A percentile compares a stretch with the other conserved stretches of the same genome.
phyloP scores from a whole-genome alignment of 352 stramenopile species.

The Elongisporangium undulatum region DNA sequence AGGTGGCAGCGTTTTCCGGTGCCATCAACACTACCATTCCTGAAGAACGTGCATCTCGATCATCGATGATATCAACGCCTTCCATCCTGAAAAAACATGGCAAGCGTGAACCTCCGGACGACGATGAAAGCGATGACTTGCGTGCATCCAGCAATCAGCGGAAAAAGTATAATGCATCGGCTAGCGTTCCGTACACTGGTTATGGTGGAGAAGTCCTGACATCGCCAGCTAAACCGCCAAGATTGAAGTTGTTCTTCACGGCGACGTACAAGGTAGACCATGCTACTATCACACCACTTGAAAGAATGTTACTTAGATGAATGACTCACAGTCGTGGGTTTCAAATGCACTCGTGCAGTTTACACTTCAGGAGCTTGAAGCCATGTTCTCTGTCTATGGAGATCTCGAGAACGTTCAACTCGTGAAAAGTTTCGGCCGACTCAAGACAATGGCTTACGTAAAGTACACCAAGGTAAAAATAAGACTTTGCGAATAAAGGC shows the following conservation, averaged over 20 bases:
- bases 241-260: conserved; percentile 62
- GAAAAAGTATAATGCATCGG: conserved; percentile 11
- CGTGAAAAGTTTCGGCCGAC: conserved; percentile 66
- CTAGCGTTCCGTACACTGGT: neutral
- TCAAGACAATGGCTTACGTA: conserved; percentile 88
- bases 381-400: conserved; percentile 80
- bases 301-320: neutral
- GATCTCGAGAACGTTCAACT: conserved; percentile 66
- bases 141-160: conserved; percentile 38
- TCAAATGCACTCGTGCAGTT: conserved; percentile 32
- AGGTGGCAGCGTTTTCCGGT: neutral
- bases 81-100: conserved; percentile 34
- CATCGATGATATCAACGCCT: conserved; percentile 10
- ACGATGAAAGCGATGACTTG: conserved; percentile 19
- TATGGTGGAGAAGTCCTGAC: conserved; percentile 7
- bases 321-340: neutral
- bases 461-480: conserved; percentile 51
- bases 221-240: conserved; percentile 11
- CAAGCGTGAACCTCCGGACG: conserved; percentile 46
- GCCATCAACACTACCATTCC: neutral
- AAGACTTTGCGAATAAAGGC: too few relatives aligned
- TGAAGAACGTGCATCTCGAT: neutral
- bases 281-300: neutral
- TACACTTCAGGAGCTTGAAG: conserved; percentile 69
- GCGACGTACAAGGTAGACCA: conserved; percentile 58